These are phyloP conservation scores for Bacterosira constricta DNA, from an alignment of 108 stramenopile genomes.

Conservation along the genomic window DNA sequence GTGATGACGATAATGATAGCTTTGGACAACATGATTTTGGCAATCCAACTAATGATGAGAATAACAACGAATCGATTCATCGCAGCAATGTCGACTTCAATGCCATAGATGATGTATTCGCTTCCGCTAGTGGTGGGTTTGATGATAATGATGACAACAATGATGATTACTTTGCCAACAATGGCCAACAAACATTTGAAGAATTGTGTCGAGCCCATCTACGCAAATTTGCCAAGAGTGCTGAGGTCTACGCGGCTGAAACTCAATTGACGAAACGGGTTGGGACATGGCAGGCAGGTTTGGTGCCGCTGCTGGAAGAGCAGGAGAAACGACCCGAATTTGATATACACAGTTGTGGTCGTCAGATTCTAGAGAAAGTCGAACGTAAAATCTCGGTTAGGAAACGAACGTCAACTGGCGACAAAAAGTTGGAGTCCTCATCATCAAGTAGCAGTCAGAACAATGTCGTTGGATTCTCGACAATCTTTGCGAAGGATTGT, in stretches of 20 bases:
- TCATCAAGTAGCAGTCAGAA: slow-evolving; percentile 19
- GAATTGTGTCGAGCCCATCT: slow-evolving; percentile 92
- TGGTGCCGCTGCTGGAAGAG: slow-evolving; percentile 88
- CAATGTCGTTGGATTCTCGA: slow-evolving; percentile 24
- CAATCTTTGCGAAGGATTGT: slow-evolving; percentile 20
- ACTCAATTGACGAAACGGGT: slow-evolving; percentile 91
- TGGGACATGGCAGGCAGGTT: slow-evolving; percentile 81
- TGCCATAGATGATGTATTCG: slow-evolving; percentile 52
- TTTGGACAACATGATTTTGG: slow-evolving; percentile 16
- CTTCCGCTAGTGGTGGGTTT: slow-evolving; percentile 22
- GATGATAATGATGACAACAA: slow-evolving; percentile 50
- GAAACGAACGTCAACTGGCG: slow-evolving; percentile 37
- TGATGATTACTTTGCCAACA: slow-evolving; percentile 42
- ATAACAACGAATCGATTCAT: not conserved
- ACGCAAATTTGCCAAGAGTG: slow-evolving; percentile 85
- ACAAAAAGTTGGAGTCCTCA: slow-evolving; percentile 35
- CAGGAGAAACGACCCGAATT: slow-evolving; percentile 87
- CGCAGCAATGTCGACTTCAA: slow-evolving; percentile 52
- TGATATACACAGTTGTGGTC: slow-evolving; percentile 90
- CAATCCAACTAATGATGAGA: not conserved
- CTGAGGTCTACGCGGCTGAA: slow-evolving; percentile 90
- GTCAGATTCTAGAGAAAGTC: slow-evolving; percentile 55
- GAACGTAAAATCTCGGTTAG: slow-evolving; percentile 25
- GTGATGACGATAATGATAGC: slow-evolving; percentile 44
- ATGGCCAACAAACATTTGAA: slow-evolving; percentile 83